These are phyloP conservation scores for Aspergillus sojae DNA, from an alignment of 2,329 filamentous ascomycete species.

Conservation along the genomic window DNA sequence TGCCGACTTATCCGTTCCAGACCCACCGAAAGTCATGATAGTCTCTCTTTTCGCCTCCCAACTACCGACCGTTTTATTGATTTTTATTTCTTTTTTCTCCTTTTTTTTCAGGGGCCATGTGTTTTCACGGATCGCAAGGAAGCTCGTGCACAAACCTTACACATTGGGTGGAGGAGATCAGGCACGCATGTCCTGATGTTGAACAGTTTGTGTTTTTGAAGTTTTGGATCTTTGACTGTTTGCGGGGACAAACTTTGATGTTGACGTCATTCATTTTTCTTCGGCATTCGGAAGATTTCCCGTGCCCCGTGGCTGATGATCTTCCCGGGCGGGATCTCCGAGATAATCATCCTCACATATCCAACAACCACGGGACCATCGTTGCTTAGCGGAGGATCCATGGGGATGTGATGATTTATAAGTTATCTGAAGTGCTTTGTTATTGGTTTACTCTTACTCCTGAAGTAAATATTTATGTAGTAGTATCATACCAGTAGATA, in stretches of 20 bases:
- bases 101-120: no score
- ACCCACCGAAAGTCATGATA: neutral
- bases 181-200: no score
- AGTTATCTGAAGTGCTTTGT: no score
- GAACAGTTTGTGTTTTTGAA: no score
- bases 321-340: neutral
- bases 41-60: neutral
- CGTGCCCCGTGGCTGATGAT: neutral
- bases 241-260: neutral
- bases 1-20: conserved; percentile 7
- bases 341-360: neutral
- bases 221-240: neutral
- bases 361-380: neutral
- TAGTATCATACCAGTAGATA: no score
- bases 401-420: no score
- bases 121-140: no score
- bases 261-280: neutral
- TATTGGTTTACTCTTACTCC: no score
- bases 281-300: neutral
- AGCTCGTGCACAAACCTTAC: no score
- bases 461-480: no score
- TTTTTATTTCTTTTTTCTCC: neutral
- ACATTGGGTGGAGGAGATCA: no score
- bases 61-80: neutral
- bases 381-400: neutral